Conservation (phyloP, 176 grass and related monocot species). For the Pharus latifolius region DNA sequence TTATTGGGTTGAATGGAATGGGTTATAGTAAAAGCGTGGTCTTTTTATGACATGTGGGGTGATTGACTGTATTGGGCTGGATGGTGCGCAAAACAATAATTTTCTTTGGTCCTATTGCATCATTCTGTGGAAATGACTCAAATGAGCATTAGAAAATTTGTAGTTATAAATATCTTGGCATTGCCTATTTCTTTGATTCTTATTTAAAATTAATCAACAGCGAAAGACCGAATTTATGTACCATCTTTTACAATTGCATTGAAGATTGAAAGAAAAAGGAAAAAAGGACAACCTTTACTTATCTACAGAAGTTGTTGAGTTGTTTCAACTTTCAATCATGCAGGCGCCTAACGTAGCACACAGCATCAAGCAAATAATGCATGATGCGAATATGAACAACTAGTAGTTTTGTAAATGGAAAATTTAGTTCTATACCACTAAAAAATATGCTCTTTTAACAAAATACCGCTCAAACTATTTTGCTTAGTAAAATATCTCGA, state of each 20-base stretch:
- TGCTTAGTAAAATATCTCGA: no score
- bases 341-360: background rate
- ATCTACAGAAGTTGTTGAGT: background rate
- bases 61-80: conserved; percentile 11
- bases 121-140: no score
- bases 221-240: no score
- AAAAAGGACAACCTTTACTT: background rate
- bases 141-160: no score
- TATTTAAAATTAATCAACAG: no score
- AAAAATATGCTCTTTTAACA: no score
- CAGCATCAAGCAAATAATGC: background rate
- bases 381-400: conserved; percentile 7
- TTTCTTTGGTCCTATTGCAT: conserved; percentile 16
- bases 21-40: background rate
- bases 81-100: conserved; percentile 31
- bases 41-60: conserved; percentile 23
- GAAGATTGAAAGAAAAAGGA: background rate
- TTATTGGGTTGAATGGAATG: conserved; percentile 6
- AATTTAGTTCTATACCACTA: no score
- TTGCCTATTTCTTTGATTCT: no score
- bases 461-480: no score
- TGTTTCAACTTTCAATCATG: background rate
- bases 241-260: background rate
- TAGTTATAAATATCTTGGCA: no score
- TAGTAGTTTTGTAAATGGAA: no score